These are phyloP conservation scores for Fusarium sp. DNA, from an alignment of 2,329 filamentous ascomycete genomes.

Conservation along the genomic window DNA sequence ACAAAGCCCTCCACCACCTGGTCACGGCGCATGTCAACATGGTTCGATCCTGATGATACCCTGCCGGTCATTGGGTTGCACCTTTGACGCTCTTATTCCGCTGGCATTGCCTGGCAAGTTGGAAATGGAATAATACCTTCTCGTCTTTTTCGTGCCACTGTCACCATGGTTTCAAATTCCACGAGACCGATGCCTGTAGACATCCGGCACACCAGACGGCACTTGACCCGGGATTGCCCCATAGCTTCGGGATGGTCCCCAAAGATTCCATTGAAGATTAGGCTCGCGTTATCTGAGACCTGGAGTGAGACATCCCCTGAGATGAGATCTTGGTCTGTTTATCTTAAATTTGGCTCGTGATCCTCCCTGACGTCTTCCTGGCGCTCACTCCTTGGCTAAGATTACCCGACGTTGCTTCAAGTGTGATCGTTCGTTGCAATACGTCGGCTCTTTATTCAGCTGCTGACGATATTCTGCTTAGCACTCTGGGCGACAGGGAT, in stretches of 20 bases:
- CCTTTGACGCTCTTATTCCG: constrained; percentile 5
- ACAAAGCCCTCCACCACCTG: constrained; percentile 23
- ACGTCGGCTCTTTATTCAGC: constrained; percentile 16
- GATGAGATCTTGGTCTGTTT: constrained; percentile 8
- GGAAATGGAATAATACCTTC: neutral
- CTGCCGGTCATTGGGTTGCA: constrained; percentile 24
- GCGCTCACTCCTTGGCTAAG: neutral
- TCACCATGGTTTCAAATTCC: neutral
- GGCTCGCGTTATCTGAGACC: neutral
- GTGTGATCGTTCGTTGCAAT: neutral
- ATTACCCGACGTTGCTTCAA: constrained; percentile 1
- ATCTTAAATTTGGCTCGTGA: constrained; percentile 2
- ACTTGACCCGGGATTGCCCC: constrained; percentile 9
- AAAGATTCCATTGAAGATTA: constrained; percentile 11
- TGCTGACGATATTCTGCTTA: constrained; percentile 31
- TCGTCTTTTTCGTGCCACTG: neutral
- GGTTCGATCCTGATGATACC: constrained; percentile 37
- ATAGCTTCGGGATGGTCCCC: constrained; percentile 6
- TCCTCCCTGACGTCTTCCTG: neutral
- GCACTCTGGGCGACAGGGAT: constrained; percentile 27
- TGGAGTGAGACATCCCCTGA: constrained; percentile 19
- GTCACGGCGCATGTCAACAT: constrained; percentile 34
- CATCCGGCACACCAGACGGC: neutral
- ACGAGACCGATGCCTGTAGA: neutral
- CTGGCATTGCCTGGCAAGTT: neutral